These are phyloP conservation scores for Lactarius sp. DNA, from an alignment of 768 basidiomycete genomes.

Conservation along the genomic window DNA sequence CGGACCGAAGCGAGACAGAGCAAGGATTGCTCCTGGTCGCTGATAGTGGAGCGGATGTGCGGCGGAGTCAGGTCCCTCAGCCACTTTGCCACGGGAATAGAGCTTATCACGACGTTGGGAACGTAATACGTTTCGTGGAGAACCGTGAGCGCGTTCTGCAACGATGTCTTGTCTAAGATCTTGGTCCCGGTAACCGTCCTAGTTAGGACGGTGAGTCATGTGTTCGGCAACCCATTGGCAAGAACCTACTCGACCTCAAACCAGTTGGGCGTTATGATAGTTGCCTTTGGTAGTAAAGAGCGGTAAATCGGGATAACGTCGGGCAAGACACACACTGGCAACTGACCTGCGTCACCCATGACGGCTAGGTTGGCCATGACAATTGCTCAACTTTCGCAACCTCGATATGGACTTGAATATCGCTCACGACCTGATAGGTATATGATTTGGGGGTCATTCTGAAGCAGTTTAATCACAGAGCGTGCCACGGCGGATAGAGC, in stretches of 20 bases:
- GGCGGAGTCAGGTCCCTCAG: slow-evolving; percentile 51
- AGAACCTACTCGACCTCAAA: slow-evolving; percentile 87
- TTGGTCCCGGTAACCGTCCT: slow-evolving; percentile 73
- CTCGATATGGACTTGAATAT: no score
- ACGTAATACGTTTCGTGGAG: slow-evolving; percentile 76
- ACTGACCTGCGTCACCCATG: no score
- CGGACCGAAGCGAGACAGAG: slow-evolving; percentile 73
- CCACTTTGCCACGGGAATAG: slow-evolving; percentile 67
- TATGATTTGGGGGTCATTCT: no score
- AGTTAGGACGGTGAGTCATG: neutral
- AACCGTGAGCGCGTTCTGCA: slow-evolving; percentile 61
- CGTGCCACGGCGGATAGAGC: no score
- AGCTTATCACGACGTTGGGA: slow-evolving; percentile 88
- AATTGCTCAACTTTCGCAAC: no score
- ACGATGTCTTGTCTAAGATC: slow-evolving; percentile 53
- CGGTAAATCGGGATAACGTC: slow-evolving; percentile 87
- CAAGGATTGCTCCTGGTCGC: slow-evolving; percentile 43
- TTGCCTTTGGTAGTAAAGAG: slow-evolving; percentile 71
- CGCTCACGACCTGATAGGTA: no score
- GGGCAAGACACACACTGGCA: no score
- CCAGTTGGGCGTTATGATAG: slow-evolving; percentile 96
- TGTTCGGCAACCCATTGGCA: neutral
- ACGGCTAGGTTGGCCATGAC: no score
- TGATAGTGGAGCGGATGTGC: slow-evolving; percentile 20
- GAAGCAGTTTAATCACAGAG: no score